Conservation (phyloP, 164 flowering plant species). For the Akebia trifoliata region DNA sequence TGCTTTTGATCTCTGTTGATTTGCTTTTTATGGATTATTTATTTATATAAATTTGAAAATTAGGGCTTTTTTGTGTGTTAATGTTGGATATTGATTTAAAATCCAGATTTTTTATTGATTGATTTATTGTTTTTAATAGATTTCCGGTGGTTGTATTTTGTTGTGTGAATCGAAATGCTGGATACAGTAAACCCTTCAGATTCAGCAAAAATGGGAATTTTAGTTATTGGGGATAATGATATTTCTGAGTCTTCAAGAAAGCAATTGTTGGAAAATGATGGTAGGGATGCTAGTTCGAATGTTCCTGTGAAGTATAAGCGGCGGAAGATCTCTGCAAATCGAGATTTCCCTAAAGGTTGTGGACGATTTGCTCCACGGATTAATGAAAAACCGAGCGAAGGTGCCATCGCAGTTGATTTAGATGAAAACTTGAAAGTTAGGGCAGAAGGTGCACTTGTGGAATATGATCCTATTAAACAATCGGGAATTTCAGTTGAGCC, state of each 20-base stretch:
- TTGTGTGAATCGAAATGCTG: constrained; percentile 7
- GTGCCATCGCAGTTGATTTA: not conserved
- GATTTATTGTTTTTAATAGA: not conserved
- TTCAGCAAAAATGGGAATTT: not conserved
- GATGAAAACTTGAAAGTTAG: not conserved
- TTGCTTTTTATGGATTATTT: no score
- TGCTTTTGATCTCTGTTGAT: no score
- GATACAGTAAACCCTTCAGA: constrained; percentile 9
- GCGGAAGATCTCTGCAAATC: constrained; percentile 45
- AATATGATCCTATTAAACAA: no score
- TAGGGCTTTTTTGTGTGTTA: no score
- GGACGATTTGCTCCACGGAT: constrained; percentile 23
- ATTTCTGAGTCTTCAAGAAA: no score
- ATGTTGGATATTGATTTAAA: no score
- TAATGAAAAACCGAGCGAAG: not conserved
- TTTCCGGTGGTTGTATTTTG: not conserved
- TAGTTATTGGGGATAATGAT: no score
- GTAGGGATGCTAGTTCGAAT: not conserved
- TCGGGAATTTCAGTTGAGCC: constrained; percentile 5
- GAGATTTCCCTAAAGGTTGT: constrained; percentile 54
- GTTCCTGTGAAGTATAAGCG: constrained; percentile 32
- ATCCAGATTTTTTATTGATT: not conserved
- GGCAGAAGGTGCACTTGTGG: not conserved
- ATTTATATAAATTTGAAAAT: no score
- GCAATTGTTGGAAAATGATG: no score